A percentile compares a stretch with the other conserved stretches of the same genome.
These are phyloP conservation scores for Protomyces pachydermus DNA, from an alignment of 1,139 yeast genomes.

Conservation along the genomic window DNA sequence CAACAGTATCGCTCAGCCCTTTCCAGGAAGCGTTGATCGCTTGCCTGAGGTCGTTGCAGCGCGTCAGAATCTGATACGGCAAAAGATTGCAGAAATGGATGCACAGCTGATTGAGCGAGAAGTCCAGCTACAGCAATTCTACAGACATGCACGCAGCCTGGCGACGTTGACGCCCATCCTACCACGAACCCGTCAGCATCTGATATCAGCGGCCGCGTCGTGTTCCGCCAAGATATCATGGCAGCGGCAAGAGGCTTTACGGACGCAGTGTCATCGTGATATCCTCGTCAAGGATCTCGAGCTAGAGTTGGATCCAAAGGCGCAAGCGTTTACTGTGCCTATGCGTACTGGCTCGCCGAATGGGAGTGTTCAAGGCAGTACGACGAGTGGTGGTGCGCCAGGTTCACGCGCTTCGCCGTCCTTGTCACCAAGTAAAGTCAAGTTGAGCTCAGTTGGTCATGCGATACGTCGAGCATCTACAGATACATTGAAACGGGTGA, in stretches of 20 bases:
- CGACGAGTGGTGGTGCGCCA: neutral
- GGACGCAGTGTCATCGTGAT: constrained; percentile 44
- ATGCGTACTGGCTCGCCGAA: constrained; percentile 8
- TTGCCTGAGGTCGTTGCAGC: constrained; percentile 29
- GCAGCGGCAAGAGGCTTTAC: constrained; percentile 51
- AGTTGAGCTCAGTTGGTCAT: constrained; percentile 6
- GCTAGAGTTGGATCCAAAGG: constrained; percentile 33
- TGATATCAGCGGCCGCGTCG: constrained; percentile 46
- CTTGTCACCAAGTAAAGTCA: constrained; percentile 11
- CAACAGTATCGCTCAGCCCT: neutral
- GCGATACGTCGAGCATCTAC: constrained; percentile 12
- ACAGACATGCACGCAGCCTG: constrained; percentile 41
- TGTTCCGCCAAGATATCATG: constrained; percentile 52
- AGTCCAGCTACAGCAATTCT: constrained; percentile 38
- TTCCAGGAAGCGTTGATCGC: neutral
- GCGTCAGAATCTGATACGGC: constrained; percentile 28
- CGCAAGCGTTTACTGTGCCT: constrained; percentile 9
- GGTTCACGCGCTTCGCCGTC: neutral
- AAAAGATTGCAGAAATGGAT: constrained; percentile 38
- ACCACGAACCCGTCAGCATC: constrained; percentile 48
- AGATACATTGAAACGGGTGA: constrained; percentile 11
- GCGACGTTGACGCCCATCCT: constrained; percentile 51
- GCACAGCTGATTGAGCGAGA: constrained; percentile 39
- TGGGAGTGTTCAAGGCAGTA: neutral
- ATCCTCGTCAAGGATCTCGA: constrained; percentile 41